Evolutionary conservation across 2,329 filamentous ascomycete species (phyloP), one percentile per base, ranked within the genome.

Genomic region (Parafenestella ontariensis): DNA sequence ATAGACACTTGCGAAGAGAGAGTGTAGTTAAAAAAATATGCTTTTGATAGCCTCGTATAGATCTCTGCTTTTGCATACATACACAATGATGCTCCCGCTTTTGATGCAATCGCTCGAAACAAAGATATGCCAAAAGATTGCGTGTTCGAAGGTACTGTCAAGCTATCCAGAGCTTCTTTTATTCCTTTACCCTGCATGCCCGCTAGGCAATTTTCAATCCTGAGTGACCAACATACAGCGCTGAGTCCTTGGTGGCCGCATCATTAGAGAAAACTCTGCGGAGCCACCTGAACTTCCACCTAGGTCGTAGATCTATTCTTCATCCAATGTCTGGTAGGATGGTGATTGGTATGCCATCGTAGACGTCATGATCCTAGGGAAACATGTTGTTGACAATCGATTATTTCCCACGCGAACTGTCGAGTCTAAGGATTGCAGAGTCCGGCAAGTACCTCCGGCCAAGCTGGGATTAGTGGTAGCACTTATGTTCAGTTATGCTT

Each of bases 401-500:
- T 54, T 43, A 47, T 29, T 24, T 23, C 23, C 41, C 34, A 37
- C 29, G 20, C 23, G 34, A 36, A 26, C 17, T 36, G 13, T n/a
- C n/a, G 21, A 21, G 33, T 10, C 47, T 29, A 9, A 41, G 45
- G 36, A 33, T 48, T 20, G 49, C 54, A 17, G 50, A 51, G 42
- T 50, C 17, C 21, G 46, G 51, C 15, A 55, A 17, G 45, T 37
- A 42, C 29, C 54, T 58, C 42, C 26, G n/a, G 20, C 33, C 46
- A 42, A 17, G n/a, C 24, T 29, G 15, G 39, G 28, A 39, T 61
- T 45, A 59, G 58, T 50, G 47, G 37, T 40, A 46, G 23, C 26
- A 36, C 34, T 26, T 40, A 24, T 26, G 7, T 39, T 21, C 29
- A 28, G 29, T 48, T 9, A 15, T 23, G 8, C 13, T 49, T 17